phyloP scores from a whole-genome alignment of 345 rosid genomes.

The Ceriops tagal region DNA sequence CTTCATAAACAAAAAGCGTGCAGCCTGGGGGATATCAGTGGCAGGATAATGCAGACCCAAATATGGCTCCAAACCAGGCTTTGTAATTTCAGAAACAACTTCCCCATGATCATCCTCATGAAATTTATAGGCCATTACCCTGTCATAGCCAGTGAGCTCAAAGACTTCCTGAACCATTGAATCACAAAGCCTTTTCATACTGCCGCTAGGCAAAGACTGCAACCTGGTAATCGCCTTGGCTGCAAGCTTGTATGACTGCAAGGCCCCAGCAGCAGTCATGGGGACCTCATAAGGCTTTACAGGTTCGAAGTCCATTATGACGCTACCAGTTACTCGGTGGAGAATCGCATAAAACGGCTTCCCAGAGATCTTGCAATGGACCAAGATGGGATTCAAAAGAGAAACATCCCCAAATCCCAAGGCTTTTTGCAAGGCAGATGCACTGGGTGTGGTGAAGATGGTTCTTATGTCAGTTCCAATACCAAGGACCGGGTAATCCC shows the following conservation, averaged over 20 bases:
- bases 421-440: slow-evolving; percentile 81
- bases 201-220: slow-evolving; percentile 87
- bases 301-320: slow-evolving; percentile 86
- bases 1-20: slow-evolving; percentile 92
- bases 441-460: slow-evolving; percentile 81
- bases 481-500: slow-evolving; percentile 72
- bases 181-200: slow-evolving; percentile 84
- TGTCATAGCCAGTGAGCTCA: slow-evolving; percentile 93
- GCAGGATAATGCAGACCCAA: slow-evolving; percentile 99
- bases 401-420: slow-evolving; percentile 86
- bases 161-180: slow-evolving; percentile 94
- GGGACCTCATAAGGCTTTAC: slow-evolving; percentile 96
- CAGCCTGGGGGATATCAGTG: slow-evolving; percentile 94
- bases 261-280: slow-evolving; percentile 96
- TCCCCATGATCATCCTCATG: slow-evolving; percentile 99
- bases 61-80: slow-evolving; percentile 87
- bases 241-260: slow-evolving; percentile 95
- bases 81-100: slow-evolving; percentile 81
- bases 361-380: slow-evolving; percentile 92
- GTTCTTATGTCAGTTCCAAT: slow-evolving; percentile 71
- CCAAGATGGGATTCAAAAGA: slow-evolving; percentile 85
- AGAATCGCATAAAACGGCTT: slow-evolving; percentile 91
- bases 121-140: slow-evolving; percentile 92
- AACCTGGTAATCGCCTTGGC: slow-evolving; percentile 87
- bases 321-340: slow-evolving; percentile 86